phyloP scores from a whole-genome alignment of 805 yeast species.

The Pichia thaimueangensis region DNA sequence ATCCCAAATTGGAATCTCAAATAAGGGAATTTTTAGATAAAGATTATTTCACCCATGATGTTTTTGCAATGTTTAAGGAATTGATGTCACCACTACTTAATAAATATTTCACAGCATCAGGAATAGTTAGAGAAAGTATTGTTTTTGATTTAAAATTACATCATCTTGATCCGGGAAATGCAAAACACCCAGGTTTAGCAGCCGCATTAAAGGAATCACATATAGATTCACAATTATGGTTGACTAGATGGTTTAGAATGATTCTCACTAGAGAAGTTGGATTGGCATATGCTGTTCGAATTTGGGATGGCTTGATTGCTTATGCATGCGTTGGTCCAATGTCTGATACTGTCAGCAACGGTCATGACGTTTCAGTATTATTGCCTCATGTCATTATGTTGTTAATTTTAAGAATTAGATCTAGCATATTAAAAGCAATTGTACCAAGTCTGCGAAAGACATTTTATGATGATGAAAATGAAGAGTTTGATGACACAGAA shows the following conservation, averaged over 20 bases:
- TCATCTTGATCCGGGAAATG: constrained; percentile 34
- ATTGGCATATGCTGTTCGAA: constrained; percentile 26
- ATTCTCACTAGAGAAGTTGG: constrained; percentile 45
- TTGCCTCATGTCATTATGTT: constrained; percentile 38
- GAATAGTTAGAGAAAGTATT: constrained; percentile 41
- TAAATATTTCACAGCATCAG: constrained; percentile 33
- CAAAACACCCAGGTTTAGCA: constrained; percentile 12
- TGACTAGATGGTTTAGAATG: constrained; percentile 45
- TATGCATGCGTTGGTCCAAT: constrained; percentile 11
- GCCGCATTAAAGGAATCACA: constrained; percentile 16
- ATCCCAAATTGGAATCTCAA: constrained; percentile 25
- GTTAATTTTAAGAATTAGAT: constrained; percentile 26
- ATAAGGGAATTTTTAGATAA: constrained; percentile 36
- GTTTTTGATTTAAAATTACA: constrained; percentile 41
- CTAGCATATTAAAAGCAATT: constrained; percentile 8
- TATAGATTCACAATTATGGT: constrained; percentile 49
- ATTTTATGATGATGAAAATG: not conserved
- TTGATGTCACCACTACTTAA: constrained; percentile 34
- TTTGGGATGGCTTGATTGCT: constrained; percentile 46
- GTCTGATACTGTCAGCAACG: constrained; percentile 4
- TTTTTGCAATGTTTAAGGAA: constrained; percentile 35
- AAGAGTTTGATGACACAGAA: constrained; percentile 43
- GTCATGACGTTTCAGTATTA: constrained; percentile 19
- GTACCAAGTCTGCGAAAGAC: not conserved
- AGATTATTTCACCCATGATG: constrained; percentile 27